A percentile compares a stretch with the other conserved stretches of the same genome.
These are phyloP conservation scores for Trametes cubensis DNA, from an alignment of 768 basidiomycete genomes.

Conservation along the genomic window DNA sequence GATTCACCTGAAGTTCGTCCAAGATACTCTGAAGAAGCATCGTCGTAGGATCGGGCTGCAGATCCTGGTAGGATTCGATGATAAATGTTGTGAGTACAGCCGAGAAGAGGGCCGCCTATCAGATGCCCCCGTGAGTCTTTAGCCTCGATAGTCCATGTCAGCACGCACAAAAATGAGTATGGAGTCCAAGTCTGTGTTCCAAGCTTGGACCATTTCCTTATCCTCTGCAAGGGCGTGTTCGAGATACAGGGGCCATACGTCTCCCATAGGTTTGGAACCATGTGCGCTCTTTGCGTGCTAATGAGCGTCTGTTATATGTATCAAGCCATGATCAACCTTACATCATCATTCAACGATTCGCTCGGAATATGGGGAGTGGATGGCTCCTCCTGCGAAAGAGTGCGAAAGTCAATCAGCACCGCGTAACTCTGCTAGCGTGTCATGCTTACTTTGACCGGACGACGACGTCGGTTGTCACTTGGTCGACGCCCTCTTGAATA, in stretches of 20 bases:
- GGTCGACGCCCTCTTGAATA: too few species aligned
- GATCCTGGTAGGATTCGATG: constrained; percentile 28
- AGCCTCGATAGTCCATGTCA: background rate
- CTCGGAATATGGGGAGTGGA: too few species aligned
- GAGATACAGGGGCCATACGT: constrained; percentile 4
- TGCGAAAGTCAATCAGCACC: too few species aligned
- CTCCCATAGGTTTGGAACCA: background rate
- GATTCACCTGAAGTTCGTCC: background rate
- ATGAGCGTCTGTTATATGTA: too few species aligned
- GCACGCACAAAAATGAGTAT: constrained; percentile 9
- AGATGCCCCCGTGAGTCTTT: background rate
- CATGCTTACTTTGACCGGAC: too few species aligned
- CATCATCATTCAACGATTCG: too few species aligned
- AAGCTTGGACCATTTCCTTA: constrained; percentile 2
- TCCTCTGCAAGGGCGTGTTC: background rate
- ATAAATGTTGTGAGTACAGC: constrained; percentile 35
- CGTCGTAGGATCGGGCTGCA: constrained; percentile 24
- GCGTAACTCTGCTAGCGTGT: too few species aligned
- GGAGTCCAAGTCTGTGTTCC: constrained; percentile 7
- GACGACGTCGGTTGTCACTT: too few species aligned
- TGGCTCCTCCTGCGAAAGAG: too few species aligned
- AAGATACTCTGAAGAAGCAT: constrained; percentile 15
- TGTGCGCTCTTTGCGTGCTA: too few species aligned
- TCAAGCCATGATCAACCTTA: too few species aligned
- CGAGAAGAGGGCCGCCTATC: constrained; percentile 37